phyloP scores from a whole-genome alignment of 2,329 filamentous ascomycete genomes.

The Dryadomyces quercus-mongolicae region DNA sequence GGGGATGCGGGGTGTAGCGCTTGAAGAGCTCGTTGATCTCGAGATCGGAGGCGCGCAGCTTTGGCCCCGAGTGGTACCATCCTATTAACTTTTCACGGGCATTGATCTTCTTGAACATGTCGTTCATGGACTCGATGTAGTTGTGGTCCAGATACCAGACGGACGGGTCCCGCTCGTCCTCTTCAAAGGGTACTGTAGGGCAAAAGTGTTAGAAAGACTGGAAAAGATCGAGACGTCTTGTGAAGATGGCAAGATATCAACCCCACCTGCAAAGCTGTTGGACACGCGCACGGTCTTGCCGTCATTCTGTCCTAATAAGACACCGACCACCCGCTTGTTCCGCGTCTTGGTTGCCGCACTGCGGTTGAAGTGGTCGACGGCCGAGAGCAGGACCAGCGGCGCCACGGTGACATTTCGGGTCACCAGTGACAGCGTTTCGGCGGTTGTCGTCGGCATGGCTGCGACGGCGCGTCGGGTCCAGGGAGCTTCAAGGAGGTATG shows the following conservation, averaged over 20 bases:
- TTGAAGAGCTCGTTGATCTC: conserved; percentile 99
- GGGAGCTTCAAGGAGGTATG: conserved; percentile 3
- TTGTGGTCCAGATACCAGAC: conserved; percentile 99
- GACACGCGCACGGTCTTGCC: conserved; percentile 93
- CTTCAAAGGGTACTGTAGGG: conserved; percentile 79
- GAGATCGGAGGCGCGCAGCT: conserved; percentile 89
- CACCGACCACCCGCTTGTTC: conserved; percentile 82
- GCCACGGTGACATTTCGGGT: conserved; percentile 93
- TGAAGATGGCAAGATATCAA: too few relatives aligned
- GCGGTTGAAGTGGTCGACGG: conserved; percentile 96
- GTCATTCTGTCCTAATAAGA: conserved; percentile 89
- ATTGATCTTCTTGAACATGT: conserved; percentile 99
- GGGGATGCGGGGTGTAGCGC: conserved; percentile 90
- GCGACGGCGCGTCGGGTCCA: conserved; percentile 5
- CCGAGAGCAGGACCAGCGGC: conserved; percentile 92
- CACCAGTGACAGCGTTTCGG: conserved; percentile 90
- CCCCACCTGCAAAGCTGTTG: conserved; percentile 91
- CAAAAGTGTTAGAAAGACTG: too few relatives aligned
- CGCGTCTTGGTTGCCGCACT: conserved; percentile 75
- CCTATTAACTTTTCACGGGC: conserved; percentile 97
- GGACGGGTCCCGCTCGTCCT: conserved; percentile 95
- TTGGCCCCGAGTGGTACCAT: conserved; percentile 98
- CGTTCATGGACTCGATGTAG: conserved; percentile 98
- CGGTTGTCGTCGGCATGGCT: conserved; percentile 89
- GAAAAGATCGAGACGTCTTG: too few relatives aligned